A percentile compares a stretch with the other conserved stretches of the same genome.
These are phyloP conservation scores for Malus orientalis DNA, from an alignment of 306 rosid genomes.

Conservation along the genomic window DNA sequence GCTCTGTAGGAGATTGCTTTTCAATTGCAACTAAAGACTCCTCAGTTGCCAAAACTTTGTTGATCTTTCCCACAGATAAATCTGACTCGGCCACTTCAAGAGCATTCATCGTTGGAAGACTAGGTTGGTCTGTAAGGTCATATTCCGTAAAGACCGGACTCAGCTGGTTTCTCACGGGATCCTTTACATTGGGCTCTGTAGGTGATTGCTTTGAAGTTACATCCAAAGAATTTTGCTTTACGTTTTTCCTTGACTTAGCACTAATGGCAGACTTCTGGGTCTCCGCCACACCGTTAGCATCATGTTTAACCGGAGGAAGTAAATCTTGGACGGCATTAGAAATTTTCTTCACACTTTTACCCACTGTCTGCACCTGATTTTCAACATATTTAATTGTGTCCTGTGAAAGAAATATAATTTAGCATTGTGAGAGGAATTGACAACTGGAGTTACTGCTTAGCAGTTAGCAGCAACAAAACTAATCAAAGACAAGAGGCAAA, in stretches of 20 bases:
- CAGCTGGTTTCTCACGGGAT: conserved; percentile 22
- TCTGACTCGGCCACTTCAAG: background rate
- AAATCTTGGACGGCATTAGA: conserved; percentile 60
- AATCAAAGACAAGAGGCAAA: background rate
- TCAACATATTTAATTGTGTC: conserved; percentile 64
- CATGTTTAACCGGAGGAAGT: conserved; percentile 39
- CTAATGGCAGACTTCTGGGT: conserved; percentile 8
- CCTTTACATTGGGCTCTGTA: conserved; percentile 22
- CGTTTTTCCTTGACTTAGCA: conserved; percentile 14
- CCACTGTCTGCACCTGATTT: conserved; percentile 56
- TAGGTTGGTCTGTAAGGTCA: conserved; percentile 12
- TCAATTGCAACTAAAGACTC: conserved; percentile 13
- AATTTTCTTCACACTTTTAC: conserved; percentile 58
- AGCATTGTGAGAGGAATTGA: conserved; percentile 1
- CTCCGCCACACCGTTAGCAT: conserved; percentile 19
- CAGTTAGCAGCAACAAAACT: background rate
- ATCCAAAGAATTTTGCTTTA: conserved; percentile 26
- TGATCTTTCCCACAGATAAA: background rate
- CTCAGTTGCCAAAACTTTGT: background rate
- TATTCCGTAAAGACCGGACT: conserved; percentile 9
- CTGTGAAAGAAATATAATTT: conserved; percentile 35
- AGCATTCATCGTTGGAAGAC: conserved; percentile 3
- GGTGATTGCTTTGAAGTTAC: conserved; percentile 15
- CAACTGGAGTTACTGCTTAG: background rate
- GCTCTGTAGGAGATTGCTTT: conserved; percentile 20